These are phyloP conservation scores for Diphasiastrum complanatum DNA, from an alignment of 83 land plant genomes.

Conservation along the genomic window DNA sequence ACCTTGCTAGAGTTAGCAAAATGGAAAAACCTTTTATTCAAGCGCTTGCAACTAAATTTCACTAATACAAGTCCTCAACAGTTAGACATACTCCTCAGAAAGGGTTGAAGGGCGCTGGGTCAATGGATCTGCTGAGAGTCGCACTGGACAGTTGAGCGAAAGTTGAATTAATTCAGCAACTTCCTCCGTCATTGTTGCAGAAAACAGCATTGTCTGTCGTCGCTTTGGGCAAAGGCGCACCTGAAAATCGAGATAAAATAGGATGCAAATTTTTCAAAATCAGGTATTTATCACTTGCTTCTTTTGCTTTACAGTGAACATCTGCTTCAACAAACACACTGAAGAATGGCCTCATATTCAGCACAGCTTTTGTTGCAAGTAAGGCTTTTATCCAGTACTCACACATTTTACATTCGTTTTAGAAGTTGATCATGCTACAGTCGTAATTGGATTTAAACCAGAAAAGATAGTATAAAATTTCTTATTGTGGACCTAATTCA, in stretches of 20 bases:
- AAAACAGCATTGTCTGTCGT: constrained; percentile 90
- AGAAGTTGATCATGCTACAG: too few species aligned
- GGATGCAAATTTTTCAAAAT: background rate
- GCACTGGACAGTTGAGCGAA: constrained; percentile 66
- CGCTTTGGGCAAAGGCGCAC: constrained; percentile 75
- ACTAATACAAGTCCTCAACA: background rate
- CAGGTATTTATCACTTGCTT: background rate
- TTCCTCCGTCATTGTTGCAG: constrained; percentile 98
- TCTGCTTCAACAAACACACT: background rate
- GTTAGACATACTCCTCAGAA: constrained; percentile 62
- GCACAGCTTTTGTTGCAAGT: too few species aligned
- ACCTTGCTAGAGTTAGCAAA: too few species aligned
- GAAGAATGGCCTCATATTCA: background rate
- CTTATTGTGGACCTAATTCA: too few species aligned
- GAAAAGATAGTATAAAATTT: too few species aligned
- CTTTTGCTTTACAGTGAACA: background rate
- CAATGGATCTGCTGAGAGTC: constrained; percentile 90
- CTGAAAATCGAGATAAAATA: constrained; percentile 28
- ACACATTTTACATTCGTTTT: too few species aligned
- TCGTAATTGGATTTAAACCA: too few species aligned
- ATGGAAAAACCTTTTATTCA: too few species aligned
- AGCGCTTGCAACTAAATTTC: too few species aligned
- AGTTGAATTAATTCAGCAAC: constrained; percentile 73
- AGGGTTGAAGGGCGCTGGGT: constrained; percentile 70
- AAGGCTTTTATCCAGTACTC: too few species aligned